Percentiles rank a stretch among this genome's conserved stretches.
Evolutionary conservation across 257 asterid genomes (phyloP).

Genomic region (Petunia secreta): DNA sequence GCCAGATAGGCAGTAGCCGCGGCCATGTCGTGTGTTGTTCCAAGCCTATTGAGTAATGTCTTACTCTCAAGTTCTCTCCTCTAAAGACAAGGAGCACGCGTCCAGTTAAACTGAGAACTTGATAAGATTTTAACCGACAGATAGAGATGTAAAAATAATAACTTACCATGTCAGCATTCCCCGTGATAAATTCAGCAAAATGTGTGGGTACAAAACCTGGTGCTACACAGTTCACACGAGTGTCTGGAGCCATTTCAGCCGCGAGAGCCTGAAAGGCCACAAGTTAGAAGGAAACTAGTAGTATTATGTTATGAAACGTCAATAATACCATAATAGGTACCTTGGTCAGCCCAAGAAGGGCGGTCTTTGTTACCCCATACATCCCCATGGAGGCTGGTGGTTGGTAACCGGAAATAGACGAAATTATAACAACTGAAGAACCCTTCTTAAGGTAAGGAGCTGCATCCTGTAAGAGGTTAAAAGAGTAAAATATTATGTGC

Average conservation of each 20-base stretch:
- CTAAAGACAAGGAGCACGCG: constrained; percentile 36
- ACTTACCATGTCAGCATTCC: constrained; percentile 54
- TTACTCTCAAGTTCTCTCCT: constrained; percentile 61
- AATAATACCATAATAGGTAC: constrained; percentile 35
- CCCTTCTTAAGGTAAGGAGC: constrained; percentile 77
- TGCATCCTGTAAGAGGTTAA: constrained; percentile 54
- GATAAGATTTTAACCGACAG: neutral
- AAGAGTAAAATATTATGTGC: neutral
- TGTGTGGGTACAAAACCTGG: constrained; percentile 96
- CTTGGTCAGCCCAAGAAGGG: constrained; percentile 93
- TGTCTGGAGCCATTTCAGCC: constrained; percentile 85
- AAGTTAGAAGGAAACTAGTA: constrained; percentile 19
- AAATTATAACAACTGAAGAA: constrained; percentile 68
- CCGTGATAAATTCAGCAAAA: constrained; percentile 62
- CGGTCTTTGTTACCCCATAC: constrained; percentile 94
- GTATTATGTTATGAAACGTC: neutral
- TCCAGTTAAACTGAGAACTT: neutral
- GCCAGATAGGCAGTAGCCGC: constrained; percentile 89
- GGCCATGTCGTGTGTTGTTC: constrained; percentile 84
- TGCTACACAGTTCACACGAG: constrained; percentile 92
- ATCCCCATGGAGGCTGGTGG: constrained; percentile 68
- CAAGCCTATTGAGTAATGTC: constrained; percentile 72
- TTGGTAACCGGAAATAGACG: constrained; percentile 65
- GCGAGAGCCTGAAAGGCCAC: constrained; percentile 68
- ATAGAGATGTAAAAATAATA: neutral